These are phyloP conservation scores for Berkeleyomyces rouxiae DNA, from an alignment of 2,329 filamentous ascomycete genomes.

Conservation along the genomic window DNA sequence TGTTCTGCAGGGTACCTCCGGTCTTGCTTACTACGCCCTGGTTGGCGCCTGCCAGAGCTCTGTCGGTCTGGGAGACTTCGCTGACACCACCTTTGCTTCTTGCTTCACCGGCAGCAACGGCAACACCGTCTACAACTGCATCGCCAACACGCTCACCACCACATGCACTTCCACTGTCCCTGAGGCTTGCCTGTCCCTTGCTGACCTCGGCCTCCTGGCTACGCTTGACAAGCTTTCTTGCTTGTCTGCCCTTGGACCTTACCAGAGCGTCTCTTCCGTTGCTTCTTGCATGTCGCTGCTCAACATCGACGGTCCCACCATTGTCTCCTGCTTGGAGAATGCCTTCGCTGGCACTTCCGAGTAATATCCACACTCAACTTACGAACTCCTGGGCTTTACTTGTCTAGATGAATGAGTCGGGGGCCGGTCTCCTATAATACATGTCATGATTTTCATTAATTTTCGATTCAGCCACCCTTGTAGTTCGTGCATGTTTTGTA, in stretches of 20 bases:
- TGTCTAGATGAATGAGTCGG: neutral
- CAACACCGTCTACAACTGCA: conserved; percentile 4
- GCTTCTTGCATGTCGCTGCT: neutral
- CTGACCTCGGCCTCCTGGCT: neutral
- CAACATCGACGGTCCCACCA: neutral
- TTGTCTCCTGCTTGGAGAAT: conserved; percentile 5
- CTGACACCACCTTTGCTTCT: neutral
- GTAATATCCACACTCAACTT: neutral
- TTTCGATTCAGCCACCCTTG: neutral
- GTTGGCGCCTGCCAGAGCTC: conserved; percentile 1
- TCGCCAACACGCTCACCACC: neutral
- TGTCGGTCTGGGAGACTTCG: neutral
- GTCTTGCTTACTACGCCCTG: neutral
- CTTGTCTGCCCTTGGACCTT: conserved; percentile 4
- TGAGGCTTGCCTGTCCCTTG: neutral
- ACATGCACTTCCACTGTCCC: neutral
- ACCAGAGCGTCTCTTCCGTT: neutral
- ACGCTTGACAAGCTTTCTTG: neutral
- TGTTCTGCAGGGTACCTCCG: neutral
- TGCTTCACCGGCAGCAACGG: conserved; percentile 2
- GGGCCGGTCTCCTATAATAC: too few relatives aligned
- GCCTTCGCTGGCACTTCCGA: neutral
- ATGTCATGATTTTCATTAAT: too few relatives aligned
- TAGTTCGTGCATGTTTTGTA: neutral
- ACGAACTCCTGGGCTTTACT: neutral